Evolutionary conservation across 1,284 basidiomycete genomes (phyloP), one percentile per base, ranked within the genome.

Genomic region (Golubevia pallescens): DNA sequence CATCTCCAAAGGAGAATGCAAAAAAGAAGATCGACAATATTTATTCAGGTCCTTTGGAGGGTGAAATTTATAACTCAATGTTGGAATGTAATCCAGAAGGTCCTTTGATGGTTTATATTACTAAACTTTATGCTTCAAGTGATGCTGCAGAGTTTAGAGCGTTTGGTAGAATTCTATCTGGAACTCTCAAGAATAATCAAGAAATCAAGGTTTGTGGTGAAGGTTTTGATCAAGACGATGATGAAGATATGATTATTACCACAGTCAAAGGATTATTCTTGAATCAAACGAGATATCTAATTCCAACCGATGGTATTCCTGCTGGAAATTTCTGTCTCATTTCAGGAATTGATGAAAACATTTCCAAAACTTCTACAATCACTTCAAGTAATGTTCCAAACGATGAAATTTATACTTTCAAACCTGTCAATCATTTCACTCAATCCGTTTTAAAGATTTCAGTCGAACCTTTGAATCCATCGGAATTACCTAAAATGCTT

Each of bases 401-500:
- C 19, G 72, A 74, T 13, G 71, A 80, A 19, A 63, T 78, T 16
- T 62, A 75, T 67, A 73, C 79, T 67, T 70, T 82, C 59, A 58
- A 63, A 2, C 78, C 80, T 10, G 20, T 84, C 34, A 60, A 65
- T 53, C 81, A 85, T 65, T 65, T 85, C 63, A 85, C 81, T 2
- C 74, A 80, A 62, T 69, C 77, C 5, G 74, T 85, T 24, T 76
- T 85, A 61, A 85, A 85, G 57, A 75, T 85, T 5, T 71, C 78
- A 2, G 80, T 85, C 51, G 82, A 85, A 69, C 80, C 82, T 7
- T 69, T 85, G 19, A 70, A 78, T 63, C 82, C 82, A 1, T 69
- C 78, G n/a, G 82, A 85, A 61, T 70, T 85, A 58, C 82, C 82
- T 19, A 79, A 81, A 69, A 84, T 85, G 82, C 77, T 85, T 55